phyloP scores from a whole-genome alignment of 148 eudicot genomes.

The Chenopodium formosanum region DNA sequence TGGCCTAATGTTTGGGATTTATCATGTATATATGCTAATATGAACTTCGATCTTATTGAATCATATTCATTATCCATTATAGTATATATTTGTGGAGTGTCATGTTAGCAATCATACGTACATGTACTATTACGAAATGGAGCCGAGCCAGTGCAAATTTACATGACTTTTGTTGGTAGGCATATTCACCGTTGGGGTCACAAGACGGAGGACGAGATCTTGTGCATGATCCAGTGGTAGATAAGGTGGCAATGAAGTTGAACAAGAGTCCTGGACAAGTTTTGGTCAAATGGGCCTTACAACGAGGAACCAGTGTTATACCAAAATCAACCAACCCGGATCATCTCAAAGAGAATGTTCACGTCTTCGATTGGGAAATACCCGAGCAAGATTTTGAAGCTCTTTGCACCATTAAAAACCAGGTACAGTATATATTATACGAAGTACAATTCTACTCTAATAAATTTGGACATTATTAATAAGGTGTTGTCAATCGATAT shows the following conservation, averaged over 20 bases:
- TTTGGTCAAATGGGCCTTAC: slow-evolving; percentile 59
- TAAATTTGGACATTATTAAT: too few species aligned
- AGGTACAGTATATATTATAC: slow-evolving; percentile 17
- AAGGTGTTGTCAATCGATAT: too few species aligned
- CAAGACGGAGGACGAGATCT: slow-evolving; percentile 45
- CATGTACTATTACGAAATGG: too few species aligned
- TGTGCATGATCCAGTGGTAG: slow-evolving; percentile 52
- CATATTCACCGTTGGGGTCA: slow-evolving; percentile 64
- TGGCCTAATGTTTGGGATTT: too few species aligned
- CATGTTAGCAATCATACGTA: too few species aligned
- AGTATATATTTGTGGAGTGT: too few species aligned
- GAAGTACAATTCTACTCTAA: too few species aligned
- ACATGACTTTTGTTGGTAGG: slow-evolving; percentile 25
- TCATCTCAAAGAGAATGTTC: slow-evolving; percentile 51
- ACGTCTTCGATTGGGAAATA: slow-evolving; percentile 50
- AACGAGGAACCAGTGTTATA: slow-evolving; percentile 59
- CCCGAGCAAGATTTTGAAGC: slow-evolving; percentile 52
- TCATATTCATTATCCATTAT: too few species aligned
- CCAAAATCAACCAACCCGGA: slow-evolving; percentile 60
- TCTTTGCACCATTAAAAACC: slow-evolving; percentile 37
- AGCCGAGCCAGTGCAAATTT: too few species aligned
- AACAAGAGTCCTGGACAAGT: slow-evolving; percentile 64
- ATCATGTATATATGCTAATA: too few species aligned
- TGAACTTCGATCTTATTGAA: too few species aligned
- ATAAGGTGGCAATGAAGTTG: slow-evolving; percentile 44